Base-by-base conservation (phyloP, 75 land plant genomes). In the Sequoia sempervirens region DNA sequence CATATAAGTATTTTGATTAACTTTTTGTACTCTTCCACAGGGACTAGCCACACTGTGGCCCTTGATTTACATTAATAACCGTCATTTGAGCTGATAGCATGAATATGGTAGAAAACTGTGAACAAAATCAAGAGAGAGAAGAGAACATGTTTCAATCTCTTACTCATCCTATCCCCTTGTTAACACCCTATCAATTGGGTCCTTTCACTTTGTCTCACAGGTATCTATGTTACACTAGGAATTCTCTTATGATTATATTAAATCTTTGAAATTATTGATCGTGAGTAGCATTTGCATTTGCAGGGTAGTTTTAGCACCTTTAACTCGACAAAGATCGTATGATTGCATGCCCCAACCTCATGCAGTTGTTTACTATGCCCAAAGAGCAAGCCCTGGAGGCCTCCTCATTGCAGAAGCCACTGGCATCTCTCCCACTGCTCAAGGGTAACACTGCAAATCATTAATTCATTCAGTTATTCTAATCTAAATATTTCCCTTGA, bases 331-430 rank as follows among this genome's bases (percentile, higher is more conserved):
- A 28, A 56, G 87, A 54, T 86, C 87, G 1, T 86, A 83, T 50
- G 50, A 61, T 13, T 5, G 18, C 64, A 36, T 86, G 1, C 86
- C 85, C 5, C 87, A 86, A 34, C 85, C 86, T 1, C 85, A 86
- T n/a, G 85, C 85, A 69, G 56, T 56, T 73, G 18, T 86, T n/a
- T 86, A 86, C 80, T 86, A 86, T 14, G 45, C 86, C 1, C 87
- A 86, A 50, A 86, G 87, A 32, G 36, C 80, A 26, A 86, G 66
- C 9, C 64, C 80, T 38, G 87, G 87, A 83, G 87, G 87, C 34
- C 80, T 86, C 37, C 86, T 86, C 64, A 86, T 86, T 41, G 45
- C 81, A 50, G 87, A 86, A 79, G 87, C 85, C 20, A 86, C 87
- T 10, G 81, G 85, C 6, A 79, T 86, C 32, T 86, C 85, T 36